Base-by-base conservation (phyloP, 371 early-diverging fungal species). In the Conidiobolus incongruus region DNA sequence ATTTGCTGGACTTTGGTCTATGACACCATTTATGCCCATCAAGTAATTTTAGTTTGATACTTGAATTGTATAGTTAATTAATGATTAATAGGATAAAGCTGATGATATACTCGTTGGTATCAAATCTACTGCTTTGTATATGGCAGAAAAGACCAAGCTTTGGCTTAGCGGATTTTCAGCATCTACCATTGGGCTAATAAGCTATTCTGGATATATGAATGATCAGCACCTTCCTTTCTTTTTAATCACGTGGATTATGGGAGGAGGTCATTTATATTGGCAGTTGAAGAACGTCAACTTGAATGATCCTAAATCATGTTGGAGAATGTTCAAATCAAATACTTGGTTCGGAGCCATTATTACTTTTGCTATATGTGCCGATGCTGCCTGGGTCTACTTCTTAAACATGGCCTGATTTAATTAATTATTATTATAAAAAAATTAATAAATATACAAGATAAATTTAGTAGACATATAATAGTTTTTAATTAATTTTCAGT, bases 1-100 rank as follows among this genome's bases (percentile, higher is more conserved):
- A 65, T 92, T 2, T 74, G 72, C 35, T 94, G 94, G 96, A 95
- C 94, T 5, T 56, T 95, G 6, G 75, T 88, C 2, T 95, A 94
- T 58, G 94, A 94, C 54, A 94, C 94, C 16, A 85, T 95, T 38
- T 95, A 95, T 48, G 94, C 92, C 2, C 83, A 90, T 46, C 88
- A 84, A 55, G 61, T 65, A 26, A 34, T 32, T 6, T 8, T 34
- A 17, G 17, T 21, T 15, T 8, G 35, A 11, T 21, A 24, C n/a
- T n/a, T n/a, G n/a, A n/a, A n/a, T n/a, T n/a, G n/a, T n/a, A n/a
- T 21, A 48, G 28, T 10, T 19, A 15, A 38, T 26, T 16, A 38
- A 40, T 44, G 4, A 17, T 40, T 29, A 3, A 16, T 61, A 79
- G 58, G 95, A 94, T 60, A 89, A 85, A 58, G 60, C 58, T 17